phyloP scores from a whole-genome alignment of 805 yeast species.

The Suhomyces sp. region DNA sequence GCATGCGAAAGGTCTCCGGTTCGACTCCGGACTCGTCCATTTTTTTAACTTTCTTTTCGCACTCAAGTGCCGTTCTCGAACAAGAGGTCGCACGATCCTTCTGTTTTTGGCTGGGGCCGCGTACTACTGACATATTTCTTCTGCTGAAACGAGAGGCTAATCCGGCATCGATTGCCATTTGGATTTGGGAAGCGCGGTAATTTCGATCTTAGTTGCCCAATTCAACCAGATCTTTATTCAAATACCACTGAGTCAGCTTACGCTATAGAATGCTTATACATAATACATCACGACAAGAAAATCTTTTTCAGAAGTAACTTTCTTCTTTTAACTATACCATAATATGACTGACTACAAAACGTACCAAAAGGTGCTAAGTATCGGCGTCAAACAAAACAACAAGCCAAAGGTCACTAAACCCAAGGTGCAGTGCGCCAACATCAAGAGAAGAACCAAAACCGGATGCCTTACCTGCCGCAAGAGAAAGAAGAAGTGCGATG shows the following conservation, averaged over 20 bases:
- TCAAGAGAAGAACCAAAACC: slow-evolving; percentile 40
- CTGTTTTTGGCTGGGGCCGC: neutral
- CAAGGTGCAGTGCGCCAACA: slow-evolving; percentile 6
- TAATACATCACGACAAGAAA: neutral
- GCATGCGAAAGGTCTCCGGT: slow-evolving; percentile 80
- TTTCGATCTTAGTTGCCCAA: slow-evolving; percentile 9
- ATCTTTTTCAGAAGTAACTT: neutral
- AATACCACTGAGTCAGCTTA: neutral
- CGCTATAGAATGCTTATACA: neutral
- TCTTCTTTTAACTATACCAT: neutral
- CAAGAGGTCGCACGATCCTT: neutral
- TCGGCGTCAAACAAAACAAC: slow-evolving; percentile 8
- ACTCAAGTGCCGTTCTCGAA: neutral
- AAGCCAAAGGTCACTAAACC: slow-evolving; percentile 12
- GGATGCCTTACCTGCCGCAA: slow-evolving; percentile 62
- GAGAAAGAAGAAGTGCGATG: slow-evolving; percentile 65
- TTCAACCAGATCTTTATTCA: neutral
- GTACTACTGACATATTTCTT: neutral
- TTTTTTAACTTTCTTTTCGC: slow-evolving; percentile 1
- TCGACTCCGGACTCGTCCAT: slow-evolving; percentile 76
- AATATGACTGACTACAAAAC: slow-evolving; percentile 11
- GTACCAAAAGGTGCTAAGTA: slow-evolving; percentile 15
- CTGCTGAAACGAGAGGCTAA: neutral
- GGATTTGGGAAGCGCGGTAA: slow-evolving; percentile 6
- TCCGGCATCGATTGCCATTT: slow-evolving; percentile 1